A percentile compares a stretch with the other conserved stretches of the same genome.
These are phyloP conservation scores for Puccinia hordei DNA, from an alignment of 1,284 basidiomycete genomes.

Conservation along the genomic window DNA sequence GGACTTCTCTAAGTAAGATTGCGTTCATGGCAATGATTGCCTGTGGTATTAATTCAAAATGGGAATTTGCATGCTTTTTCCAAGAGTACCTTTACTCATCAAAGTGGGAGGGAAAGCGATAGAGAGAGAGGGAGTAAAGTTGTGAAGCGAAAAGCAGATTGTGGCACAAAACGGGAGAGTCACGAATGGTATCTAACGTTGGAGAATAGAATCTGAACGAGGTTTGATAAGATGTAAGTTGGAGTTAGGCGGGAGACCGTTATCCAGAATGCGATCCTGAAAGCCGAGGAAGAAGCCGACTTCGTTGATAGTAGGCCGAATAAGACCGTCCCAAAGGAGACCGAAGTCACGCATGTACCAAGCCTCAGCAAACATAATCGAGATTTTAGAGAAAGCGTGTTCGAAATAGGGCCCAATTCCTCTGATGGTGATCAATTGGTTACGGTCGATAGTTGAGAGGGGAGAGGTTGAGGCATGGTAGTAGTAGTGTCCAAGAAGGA, in stretches of 20 bases:
- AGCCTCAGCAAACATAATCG: slow-evolving; percentile 25
- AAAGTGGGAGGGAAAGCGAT: background rate
- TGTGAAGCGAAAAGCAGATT: background rate
- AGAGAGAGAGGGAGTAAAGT: background rate
- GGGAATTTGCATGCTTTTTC: no score
- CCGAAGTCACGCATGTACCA: slow-evolving; percentile 45
- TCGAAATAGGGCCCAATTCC: slow-evolving; percentile 5
- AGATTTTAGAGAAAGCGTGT: background rate
- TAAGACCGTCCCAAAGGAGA: slow-evolving; percentile 36
- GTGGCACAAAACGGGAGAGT: background rate
- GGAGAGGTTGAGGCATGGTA: background rate
- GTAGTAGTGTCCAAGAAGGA: background rate
- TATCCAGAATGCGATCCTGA: slow-evolving; percentile 14
- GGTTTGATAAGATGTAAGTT: slow-evolving; percentile 29
- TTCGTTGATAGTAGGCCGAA: slow-evolving; percentile 25
- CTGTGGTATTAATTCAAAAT: no score
- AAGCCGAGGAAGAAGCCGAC: slow-evolving; percentile 27
- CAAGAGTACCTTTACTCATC: no score
- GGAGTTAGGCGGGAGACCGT: slow-evolving; percentile 21
- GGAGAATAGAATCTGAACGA: background rate
- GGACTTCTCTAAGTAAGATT: no score
- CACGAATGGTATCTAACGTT: background rate
- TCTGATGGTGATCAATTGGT: background rate
- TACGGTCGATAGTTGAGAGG: background rate
- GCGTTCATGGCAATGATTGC: no score